Percentiles rank a stretch among this genome's conserved stretches.
phyloP scores from a whole-genome alignment of 148 eudicot genomes.

The Fagopyrum esculentum region DNA sequence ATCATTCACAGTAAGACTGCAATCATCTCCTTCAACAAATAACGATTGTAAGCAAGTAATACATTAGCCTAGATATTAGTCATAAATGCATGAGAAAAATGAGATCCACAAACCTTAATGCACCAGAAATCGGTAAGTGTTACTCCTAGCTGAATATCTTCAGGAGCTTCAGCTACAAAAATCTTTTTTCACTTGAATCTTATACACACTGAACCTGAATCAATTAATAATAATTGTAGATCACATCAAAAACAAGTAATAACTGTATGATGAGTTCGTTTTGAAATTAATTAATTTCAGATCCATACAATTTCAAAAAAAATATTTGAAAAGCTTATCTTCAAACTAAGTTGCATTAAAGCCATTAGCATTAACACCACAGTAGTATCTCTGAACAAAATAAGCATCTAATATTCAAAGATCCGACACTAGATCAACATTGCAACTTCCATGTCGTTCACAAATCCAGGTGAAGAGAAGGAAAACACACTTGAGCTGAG shows the following conservation, averaged over 20 bases:
- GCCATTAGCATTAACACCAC: neutral
- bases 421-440: neutral
- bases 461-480: constrained; percentile 4
- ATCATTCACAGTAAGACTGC: neutral
- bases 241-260: neutral
- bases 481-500: neutral
- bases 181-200: neutral
- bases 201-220: constrained; percentile 2
- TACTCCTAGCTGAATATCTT: constrained; percentile 2
- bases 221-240: neutral
- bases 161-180: neutral
- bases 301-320: neutral
- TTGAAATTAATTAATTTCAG: neutral
- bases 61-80: neutral
- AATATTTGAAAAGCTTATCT: neutral
- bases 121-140: neutral
- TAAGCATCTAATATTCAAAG: neutral
- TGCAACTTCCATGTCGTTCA: neutral
- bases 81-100: neutral
- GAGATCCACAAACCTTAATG: constrained; percentile 4
- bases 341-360: neutral
- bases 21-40: neutral
- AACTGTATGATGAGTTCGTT: neutral
- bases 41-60: neutral
- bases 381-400: neutral